These are phyloP conservation scores for Lophiotrema nucula DNA, from an alignment of 495 filamentous ascomycete species.

Conservation along the genomic window DNA sequence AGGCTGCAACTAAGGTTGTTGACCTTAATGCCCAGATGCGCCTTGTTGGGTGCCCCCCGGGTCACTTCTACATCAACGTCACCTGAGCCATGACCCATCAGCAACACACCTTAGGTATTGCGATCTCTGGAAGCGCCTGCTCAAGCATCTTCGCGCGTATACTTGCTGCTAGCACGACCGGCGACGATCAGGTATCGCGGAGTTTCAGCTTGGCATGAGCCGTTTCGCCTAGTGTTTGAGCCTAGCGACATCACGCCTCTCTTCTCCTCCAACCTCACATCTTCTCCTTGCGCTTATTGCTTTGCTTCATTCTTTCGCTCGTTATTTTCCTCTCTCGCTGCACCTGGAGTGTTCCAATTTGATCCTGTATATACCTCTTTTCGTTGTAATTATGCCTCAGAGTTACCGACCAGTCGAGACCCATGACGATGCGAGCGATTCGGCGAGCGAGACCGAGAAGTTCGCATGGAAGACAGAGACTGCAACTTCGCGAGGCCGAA, in stretches of 20 bases:
- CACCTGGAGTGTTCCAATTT: constrained; percentile 9
- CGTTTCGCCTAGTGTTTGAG: background rate
- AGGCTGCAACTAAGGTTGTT: too few relatives aligned
- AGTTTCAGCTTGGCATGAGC: too few relatives aligned
- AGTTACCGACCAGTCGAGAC: constrained; percentile 1
- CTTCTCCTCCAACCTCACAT: background rate
- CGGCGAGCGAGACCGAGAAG: constrained; percentile 9
- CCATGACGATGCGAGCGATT: background rate
- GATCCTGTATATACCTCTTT: background rate
- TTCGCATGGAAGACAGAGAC: constrained; percentile 9
- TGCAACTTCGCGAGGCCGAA: background rate
- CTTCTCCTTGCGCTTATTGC: background rate
- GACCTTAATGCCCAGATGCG: too few relatives aligned
- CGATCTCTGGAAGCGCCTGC: too few relatives aligned
- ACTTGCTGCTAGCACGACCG: too few relatives aligned
- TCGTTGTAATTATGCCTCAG: background rate
- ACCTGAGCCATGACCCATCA: too few relatives aligned
- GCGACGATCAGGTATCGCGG: too few relatives aligned
- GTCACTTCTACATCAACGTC: too few relatives aligned
- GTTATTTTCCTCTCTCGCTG: constrained; percentile 1
- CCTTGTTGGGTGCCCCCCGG: too few relatives aligned
- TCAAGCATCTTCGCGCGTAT: too few relatives aligned
- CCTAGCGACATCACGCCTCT: background rate
- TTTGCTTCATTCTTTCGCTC: background rate
- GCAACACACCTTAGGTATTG: too few relatives aligned